Percentiles rank a stretch among this genome's conserved stretches.
Evolutionary conservation across 164 flowering plant species (phyloP).

Genomic region (Aristolochia fimbriata): DNA sequence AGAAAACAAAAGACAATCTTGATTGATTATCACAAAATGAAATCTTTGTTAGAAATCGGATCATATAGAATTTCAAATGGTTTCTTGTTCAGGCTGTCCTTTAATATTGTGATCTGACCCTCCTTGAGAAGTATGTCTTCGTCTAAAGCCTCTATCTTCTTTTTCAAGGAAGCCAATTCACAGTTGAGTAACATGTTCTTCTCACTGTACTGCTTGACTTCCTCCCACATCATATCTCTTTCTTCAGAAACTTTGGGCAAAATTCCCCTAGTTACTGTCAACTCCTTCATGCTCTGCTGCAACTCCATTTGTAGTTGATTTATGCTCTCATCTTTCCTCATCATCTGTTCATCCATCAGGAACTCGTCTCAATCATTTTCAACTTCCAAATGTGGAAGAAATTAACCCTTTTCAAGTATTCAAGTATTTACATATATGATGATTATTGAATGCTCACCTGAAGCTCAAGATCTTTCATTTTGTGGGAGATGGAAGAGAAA

Average conservation of each 20-base stretch:
- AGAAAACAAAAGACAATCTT: background rate
- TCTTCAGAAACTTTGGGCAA: slow-evolving; percentile 64
- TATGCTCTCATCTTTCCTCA: slow-evolving; percentile 66
- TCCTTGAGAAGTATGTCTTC: slow-evolving; percentile 83
- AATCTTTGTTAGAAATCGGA: slow-evolving; percentile 29
- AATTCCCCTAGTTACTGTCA: slow-evolving; percentile 33
- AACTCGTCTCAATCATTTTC: background rate
- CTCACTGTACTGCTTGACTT: slow-evolving; percentile 71
- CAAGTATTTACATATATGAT: too few species aligned
- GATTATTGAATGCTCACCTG: slow-evolving; percentile 38
- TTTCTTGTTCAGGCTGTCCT: slow-evolving; percentile 44
- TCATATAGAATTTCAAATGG: slow-evolving; percentile 53
- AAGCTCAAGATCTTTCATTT: slow-evolving; percentile 75
- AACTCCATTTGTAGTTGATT: slow-evolving; percentile 40
- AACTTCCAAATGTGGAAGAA: background rate
- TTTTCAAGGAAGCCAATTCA: slow-evolving; percentile 49
- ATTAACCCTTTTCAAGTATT: background rate
- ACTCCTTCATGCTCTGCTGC: slow-evolving; percentile 53
- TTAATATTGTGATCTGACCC: slow-evolving; percentile 81
- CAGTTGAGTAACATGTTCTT: slow-evolving; percentile 68
- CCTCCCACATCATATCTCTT: slow-evolving; percentile 81
- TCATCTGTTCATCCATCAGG: slow-evolving; percentile 30
- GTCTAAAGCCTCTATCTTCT: slow-evolving; percentile 67
- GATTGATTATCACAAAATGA: slow-evolving; percentile 23
- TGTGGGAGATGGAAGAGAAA: slow-evolving; percentile 54